Percentiles rank a stretch among this genome's conserved stretches.
Evolutionary conservation across 139 green algal species (phyloP).

Genomic region (Chlorella vulgaris): DNA sequence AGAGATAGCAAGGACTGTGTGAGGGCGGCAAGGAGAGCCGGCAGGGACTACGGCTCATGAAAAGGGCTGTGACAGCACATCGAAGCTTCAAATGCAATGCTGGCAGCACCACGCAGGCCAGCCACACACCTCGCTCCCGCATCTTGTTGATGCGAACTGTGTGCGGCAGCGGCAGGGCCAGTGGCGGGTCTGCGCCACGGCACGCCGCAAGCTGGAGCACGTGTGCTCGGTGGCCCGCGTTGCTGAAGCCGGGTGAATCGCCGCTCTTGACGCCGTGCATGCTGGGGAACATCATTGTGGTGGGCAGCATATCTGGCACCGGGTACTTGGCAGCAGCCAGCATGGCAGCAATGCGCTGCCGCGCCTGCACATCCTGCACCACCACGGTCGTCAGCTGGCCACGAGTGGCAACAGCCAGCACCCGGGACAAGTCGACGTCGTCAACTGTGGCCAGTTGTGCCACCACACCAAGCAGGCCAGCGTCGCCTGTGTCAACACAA

Average conservation of each 20-base stretch:
- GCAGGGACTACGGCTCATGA: too few species aligned
- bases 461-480: slow-evolving; percentile 63
- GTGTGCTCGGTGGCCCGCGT: slow-evolving; percentile 34
- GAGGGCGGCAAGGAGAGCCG: not conserved
- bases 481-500: slow-evolving; percentile 6
- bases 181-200: slow-evolving; percentile 53
- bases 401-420: slow-evolving; percentile 49
- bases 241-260: slow-evolving; percentile 35
- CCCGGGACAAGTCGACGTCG: slow-evolving; percentile 46
- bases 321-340: slow-evolving; percentile 37
- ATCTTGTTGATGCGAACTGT: slow-evolving; percentile 37
- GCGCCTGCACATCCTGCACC: slow-evolving; percentile 6
- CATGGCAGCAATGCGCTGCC: slow-evolving; percentile 35
- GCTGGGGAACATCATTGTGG: not conserved
- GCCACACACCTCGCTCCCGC: not conserved
- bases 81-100: too few species aligned
- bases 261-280: slow-evolving; percentile 1
- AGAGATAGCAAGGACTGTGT: too few species aligned
- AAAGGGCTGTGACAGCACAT: too few species aligned
- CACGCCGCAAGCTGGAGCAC: slow-evolving; percentile 55
- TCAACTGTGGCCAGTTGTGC: slow-evolving; percentile 70
- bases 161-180: slow-evolving; percentile 71
- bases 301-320: slow-evolving; percentile 26
- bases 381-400: slow-evolving; percentile 40
- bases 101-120: not conserved